Evolutionary conservation across 192 early-diverging fungal species (phyloP).

Genomic region (Mortierella claussenii): DNA sequence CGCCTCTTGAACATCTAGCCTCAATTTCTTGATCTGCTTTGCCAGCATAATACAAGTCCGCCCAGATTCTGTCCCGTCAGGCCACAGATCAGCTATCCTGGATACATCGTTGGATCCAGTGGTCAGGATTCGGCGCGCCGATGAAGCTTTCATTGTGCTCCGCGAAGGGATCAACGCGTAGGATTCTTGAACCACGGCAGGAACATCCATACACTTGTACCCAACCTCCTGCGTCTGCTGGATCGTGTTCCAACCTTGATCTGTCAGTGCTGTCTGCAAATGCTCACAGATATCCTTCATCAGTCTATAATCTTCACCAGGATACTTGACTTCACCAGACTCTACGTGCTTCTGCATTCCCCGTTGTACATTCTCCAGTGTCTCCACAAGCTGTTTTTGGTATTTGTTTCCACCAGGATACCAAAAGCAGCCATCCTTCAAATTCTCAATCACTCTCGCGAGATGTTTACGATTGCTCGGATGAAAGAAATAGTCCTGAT

Average conservation of each 20-base stretch:
- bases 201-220: conserved; percentile 44
- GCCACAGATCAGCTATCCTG: too few relatives aligned
- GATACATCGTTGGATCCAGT: too few relatives aligned
- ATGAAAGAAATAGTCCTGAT: conserved; percentile 82
- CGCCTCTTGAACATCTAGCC: neutral
- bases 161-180: conserved; percentile 25
- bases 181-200: neutral
- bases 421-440: conserved; percentile 76
- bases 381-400: conserved; percentile 1
- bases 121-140: too few relatives aligned
- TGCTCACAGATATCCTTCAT: conserved; percentile 26
- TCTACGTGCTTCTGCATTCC: neutral
- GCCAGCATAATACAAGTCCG: conserved; percentile 14
- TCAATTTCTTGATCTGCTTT: conserved; percentile 15
- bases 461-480: conserved; percentile 66
- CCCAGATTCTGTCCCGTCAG: neutral
- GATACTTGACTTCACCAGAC: conserved; percentile 19
- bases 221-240: conserved; percentile 34
- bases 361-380: conserved; percentile 31
- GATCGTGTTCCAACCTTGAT: conserved; percentile 31
- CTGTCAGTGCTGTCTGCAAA: conserved; percentile 23
- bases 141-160: too few relatives aligned
- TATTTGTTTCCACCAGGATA: conserved; percentile 53
- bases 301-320: conserved; percentile 28
- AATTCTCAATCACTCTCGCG: conserved; percentile 67